phyloP scores from a whole-genome alignment of 352 stramenopile species.

The Saprolegnia diclina region DNA sequence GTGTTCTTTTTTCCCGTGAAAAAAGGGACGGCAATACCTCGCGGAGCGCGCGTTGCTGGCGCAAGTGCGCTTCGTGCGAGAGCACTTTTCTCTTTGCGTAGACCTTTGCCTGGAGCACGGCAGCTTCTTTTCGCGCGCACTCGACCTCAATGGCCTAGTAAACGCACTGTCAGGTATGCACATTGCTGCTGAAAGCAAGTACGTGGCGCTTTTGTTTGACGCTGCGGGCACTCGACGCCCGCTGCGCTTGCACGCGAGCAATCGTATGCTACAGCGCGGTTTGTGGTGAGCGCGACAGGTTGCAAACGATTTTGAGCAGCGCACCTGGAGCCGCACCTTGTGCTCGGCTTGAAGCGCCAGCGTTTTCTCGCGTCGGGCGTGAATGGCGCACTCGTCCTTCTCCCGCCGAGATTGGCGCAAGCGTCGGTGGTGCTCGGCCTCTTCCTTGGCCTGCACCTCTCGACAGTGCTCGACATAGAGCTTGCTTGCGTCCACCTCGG shows the following conservation, averaged over 20 bases:
- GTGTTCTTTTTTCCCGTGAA: too few species aligned
- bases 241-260: background rate
- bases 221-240: background rate
- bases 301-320: background rate
- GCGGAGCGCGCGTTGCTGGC: background rate
- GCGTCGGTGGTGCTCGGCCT: slow-evolving; percentile 4
- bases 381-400: background rate
- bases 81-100: background rate
- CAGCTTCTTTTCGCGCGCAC: background rate
- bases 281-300: too few species aligned
- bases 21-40: too few species aligned
- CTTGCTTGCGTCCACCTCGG: background rate
- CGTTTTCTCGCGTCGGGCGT: background rate
- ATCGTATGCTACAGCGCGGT: background rate
- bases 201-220: slow-evolving; percentile 14
- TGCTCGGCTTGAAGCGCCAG: background rate
- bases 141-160: slow-evolving; percentile 3
- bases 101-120: background rate
- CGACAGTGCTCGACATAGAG: slow-evolving; percentile 11
- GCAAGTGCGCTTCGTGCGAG: slow-evolving; percentile 1
- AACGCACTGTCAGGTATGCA: too few species aligned
- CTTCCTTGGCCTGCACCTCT: slow-evolving; percentile 8
- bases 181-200: too few species aligned
- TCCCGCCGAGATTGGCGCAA: background rate
- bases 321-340: background rate